Base-by-base conservation (phyloP, 257 asterid species). In the Misopates orontium region DNA sequence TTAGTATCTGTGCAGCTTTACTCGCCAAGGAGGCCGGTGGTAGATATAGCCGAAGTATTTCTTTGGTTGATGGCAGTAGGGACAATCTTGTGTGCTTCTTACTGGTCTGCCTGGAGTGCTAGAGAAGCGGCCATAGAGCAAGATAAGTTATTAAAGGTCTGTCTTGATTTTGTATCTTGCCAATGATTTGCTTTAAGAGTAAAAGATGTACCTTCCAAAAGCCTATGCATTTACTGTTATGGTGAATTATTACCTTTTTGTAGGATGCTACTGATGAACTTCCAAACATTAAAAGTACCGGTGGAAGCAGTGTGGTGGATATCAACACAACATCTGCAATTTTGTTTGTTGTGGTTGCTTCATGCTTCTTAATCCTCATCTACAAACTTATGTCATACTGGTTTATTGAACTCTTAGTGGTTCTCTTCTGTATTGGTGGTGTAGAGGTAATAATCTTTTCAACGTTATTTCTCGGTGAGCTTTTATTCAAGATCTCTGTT, bases 11-110 rank as follows among this genome's bases (percentile, higher is more conserved):
- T 91, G 71, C 98, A 91, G 85, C 85, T 91, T 56, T 91, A 91
- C 83, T 91, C 97, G 73, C 98, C 98, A 18, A 66, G 58, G 71
- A 78, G 98, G 65, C 96, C 98, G 0, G 84, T 85, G 49, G 87
- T 91, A 60, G 98, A 91, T 79, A 80, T 89, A 48, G 98, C 98
- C 20, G 98, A 91, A 75, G 96, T 89, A 59, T 89, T 91, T 77
- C 87, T 91, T 49, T 91, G 98, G 98, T 66, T 91, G 70, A 87
- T 89, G 95, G 97, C 96, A 16, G 95, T 91, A 49, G 90, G 95
- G 40, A 91, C 98, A 22, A 87, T 91, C 75, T 68, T 87, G 60
- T 89, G 97, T 70, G 90, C 96, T 45, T 91, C 97, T 57, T 91
- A 87, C 54, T 91, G 97, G 98, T 89, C 96, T 67, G 98, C 96